A percentile compares a stretch with the other conserved stretches of the same genome.
phyloP scores from a whole-genome alignment of 2,329 filamentous ascomycete genomes.

The Fusarium globosum region DNA sequence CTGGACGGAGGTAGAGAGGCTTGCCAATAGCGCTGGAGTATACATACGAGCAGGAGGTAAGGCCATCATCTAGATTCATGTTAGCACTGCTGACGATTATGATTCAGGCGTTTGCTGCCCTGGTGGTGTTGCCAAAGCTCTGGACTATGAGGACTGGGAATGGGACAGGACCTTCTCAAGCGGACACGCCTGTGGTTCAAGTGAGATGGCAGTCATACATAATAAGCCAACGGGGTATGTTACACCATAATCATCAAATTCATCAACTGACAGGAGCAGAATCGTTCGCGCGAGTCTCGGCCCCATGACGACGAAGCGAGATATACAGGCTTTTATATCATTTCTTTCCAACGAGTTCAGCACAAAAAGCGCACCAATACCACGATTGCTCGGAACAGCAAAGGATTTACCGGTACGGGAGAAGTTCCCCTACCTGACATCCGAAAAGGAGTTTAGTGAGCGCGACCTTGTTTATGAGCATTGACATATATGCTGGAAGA shows the following conservation, averaged over 20 bases:
- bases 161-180: conserved; percentile 64
- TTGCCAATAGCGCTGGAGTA: conserved; percentile 65
- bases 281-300: conserved; percentile 71
- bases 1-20: conserved; percentile 68
- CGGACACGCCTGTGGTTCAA: conserved; percentile 68
- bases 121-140: conserved; percentile 58
- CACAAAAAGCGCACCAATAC: background rate
- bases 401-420: conserved; percentile 31
- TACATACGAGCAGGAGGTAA: conserved; percentile 68
- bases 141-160: conserved; percentile 64
- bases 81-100: background rate
- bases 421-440: conserved; percentile 8
- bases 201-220: conserved; percentile 63
- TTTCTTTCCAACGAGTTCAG: conserved; percentile 53
- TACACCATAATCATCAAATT: background rate
- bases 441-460: conserved; percentile 1
- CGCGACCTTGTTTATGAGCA: background rate
- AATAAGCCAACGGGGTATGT: conserved; percentile 65
- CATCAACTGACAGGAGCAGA: conserved; percentile 47
- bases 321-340: conserved; percentile 61
- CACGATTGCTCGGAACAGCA: conserved; percentile 19
- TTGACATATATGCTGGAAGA: background rate
- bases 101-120: conserved; percentile 60
- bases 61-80: background rate
- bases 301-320: conserved; percentile 67